These are phyloP conservation scores for Rutstroemia sydowiana DNA, from an alignment of 2,329 filamentous ascomycete species.

Conservation along the genomic window DNA sequence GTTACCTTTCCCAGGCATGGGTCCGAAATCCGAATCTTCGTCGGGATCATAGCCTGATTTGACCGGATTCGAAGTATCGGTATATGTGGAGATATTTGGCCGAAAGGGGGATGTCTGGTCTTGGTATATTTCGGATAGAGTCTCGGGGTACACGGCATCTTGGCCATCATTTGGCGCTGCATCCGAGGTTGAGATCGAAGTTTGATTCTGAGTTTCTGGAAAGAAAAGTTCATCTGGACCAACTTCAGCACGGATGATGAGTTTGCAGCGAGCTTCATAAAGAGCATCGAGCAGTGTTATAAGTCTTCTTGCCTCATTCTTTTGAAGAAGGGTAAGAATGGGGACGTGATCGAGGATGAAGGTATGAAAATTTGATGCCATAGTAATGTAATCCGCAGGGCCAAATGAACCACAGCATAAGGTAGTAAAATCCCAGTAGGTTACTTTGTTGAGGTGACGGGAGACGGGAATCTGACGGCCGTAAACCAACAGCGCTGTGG, in stretches of 20 bases:
- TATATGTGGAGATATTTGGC: slow-evolving; percentile 67
- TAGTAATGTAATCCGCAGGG: slow-evolving; percentile 74
- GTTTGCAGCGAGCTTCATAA: slow-evolving; percentile 74
- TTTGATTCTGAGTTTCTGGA: slow-evolving; percentile 41
- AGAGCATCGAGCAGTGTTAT: slow-evolving; percentile 75
- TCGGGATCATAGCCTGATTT: slow-evolving; percentile 47
- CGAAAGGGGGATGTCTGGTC: slow-evolving; percentile 70
- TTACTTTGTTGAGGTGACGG: slow-evolving; percentile 47
- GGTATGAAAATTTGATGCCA: slow-evolving; percentile 74
- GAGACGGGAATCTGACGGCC: slow-evolving; percentile 56
- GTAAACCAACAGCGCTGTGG: slow-evolving; percentile 47
- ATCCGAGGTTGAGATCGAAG: slow-evolving; percentile 18
- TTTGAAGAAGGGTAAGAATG: slow-evolving; percentile 57
- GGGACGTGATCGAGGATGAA: slow-evolving; percentile 67
- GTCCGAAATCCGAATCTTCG: slow-evolving; percentile 48
- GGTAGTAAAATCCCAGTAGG: slow-evolving; percentile 60
- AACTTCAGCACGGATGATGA: slow-evolving; percentile 59
- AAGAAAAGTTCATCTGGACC: slow-evolving; percentile 74
- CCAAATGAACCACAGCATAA: slow-evolving; percentile 61
- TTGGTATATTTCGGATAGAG: slow-evolving; percentile 68
- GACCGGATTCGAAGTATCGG: slow-evolving; percentile 28
- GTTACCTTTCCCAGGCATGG: slow-evolving; percentile 27
- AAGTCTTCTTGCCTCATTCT: slow-evolving; percentile 74
- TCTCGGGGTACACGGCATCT: slow-evolving; percentile 57
- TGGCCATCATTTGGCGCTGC: slow-evolving; percentile 33